A percentile compares a stretch with the other conserved stretches of the same genome.
Conservation (phyloP, 495 filamentous ascomycete species). For the Penicillium lagena region DNA sequence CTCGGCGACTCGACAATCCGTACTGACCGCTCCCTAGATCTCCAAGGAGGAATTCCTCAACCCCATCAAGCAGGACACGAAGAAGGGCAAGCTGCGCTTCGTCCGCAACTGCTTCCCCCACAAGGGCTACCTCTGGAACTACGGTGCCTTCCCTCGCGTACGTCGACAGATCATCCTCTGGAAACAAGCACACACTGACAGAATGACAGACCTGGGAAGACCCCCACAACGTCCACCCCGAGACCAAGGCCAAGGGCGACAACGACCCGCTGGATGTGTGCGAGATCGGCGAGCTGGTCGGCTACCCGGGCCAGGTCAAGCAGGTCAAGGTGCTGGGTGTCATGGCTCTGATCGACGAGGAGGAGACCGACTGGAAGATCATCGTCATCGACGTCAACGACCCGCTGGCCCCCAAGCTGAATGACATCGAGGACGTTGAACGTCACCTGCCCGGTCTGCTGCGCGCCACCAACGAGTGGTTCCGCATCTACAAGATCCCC, state of each 20-base stretch:
- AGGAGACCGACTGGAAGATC: constrained; percentile 99
- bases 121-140: constrained; percentile 99
- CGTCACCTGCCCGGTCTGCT: constrained; percentile 94
- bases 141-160: constrained; percentile 98
- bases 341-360: constrained; percentile 98
- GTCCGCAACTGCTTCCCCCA: constrained; percentile 99
- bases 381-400: constrained; percentile 99
- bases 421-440: constrained; percentile 99
- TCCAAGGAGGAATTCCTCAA: constrained; percentile 96
- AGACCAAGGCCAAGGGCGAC: constrained; percentile 99
- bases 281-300: constrained; percentile 97
- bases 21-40: constrained; percentile 51
- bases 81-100: constrained; percentile 67
- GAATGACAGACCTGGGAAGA: constrained; percentile 89
- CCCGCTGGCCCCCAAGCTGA: constrained; percentile 90
- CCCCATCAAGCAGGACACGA: constrained; percentile 78
- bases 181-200: constrained; percentile 4
- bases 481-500: constrained; percentile 99
- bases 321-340: constrained; percentile 99
- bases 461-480: constrained; percentile 99
- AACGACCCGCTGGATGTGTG: constrained; percentile 99
- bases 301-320: constrained; percentile 92
- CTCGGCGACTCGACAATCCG: too few species aligned
- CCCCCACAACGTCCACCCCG: constrained; percentile 87
- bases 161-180: constrained; percentile 8